Evolutionary conservation across 164 flowering plant species (phyloP), one percentile per base, ranked within the genome.

Genomic region (Aristolochia fimbriata): DNA sequence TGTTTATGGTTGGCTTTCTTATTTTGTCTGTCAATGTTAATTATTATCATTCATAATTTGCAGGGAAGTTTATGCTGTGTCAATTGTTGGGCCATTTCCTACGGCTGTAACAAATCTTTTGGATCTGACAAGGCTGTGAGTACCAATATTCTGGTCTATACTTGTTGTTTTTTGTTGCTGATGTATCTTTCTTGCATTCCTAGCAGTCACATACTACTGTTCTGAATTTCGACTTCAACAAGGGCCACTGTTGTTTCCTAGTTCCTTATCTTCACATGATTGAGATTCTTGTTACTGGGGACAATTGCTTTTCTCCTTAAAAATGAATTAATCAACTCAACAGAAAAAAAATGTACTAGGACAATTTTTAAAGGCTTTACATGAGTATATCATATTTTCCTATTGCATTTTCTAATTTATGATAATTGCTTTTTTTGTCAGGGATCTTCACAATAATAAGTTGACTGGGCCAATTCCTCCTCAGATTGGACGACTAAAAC

Each of bases 381-480:
- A 6, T 17, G 22, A 49, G 14, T 17, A 11, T 10, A 49, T 17
- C 52, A 17, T 5, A 49, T 49, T 20, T 11, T 49, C 52, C 43
- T 37, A 37, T 10, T 37, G 43, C 43, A 37, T 37, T 37, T 37
- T 37, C 43, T 37, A 37, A 37, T 37, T 37, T 37, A 37, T 37
- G 4, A 6, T 10, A 37, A 6, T 7, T 10, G 1, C 43, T 3
- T 37, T 37, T 37, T 37, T 12, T 77, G 51, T 47, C 91, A 90
- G 97, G 84, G 99, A 93, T 80, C 85, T 93, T 47, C 99, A 93
- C 62, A 93, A 93, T 58, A 93, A 93, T 84, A 93, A 90, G 75
- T 73, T 93, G 75, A 93, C 91, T 8, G 99, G 99, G 20, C 96
- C 97, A 45, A 88, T 90, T 65, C 97, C 99, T 66, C 82, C 97